phyloP scores from a whole-genome alignment of 169 alveolate species.

The Eimeria maxima region DNA sequence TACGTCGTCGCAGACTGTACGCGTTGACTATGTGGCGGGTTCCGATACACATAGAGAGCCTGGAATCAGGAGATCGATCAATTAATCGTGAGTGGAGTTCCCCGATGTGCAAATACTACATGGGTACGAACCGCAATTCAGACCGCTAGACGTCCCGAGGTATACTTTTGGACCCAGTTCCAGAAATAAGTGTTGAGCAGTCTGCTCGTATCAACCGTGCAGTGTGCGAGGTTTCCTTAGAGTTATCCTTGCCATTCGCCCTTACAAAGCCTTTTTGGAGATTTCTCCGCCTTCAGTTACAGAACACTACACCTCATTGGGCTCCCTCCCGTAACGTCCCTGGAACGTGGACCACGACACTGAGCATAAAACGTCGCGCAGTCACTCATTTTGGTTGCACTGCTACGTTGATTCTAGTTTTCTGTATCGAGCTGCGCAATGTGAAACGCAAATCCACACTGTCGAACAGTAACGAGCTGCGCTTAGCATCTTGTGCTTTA shows the following conservation, averaged over 20 bases:
- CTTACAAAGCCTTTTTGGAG: background rate
- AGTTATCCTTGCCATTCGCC: background rate
- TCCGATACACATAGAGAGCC: background rate
- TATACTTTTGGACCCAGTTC: background rate
- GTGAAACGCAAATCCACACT: background rate
- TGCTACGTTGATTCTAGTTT: too few species aligned
- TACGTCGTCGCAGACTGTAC: background rate
- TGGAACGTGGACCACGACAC: background rate
- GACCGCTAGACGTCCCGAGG: background rate
- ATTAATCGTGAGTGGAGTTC: background rate
- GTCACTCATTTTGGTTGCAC: too few species aligned
- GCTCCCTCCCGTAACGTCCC: background rate
- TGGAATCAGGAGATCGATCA: background rate
- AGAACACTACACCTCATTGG: background rate
- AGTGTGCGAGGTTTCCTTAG: background rate
- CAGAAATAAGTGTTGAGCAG: background rate
- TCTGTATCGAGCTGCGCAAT: too few species aligned
- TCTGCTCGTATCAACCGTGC: too few species aligned
- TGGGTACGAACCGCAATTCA: background rate
- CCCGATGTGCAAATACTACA: background rate
- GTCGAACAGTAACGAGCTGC: background rate
- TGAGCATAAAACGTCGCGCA: background rate
- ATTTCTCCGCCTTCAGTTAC: background rate
- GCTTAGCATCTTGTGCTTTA: background rate
- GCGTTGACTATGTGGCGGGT: background rate